phyloP scores from a whole-genome alignment of 139 green algal genomes.

The Asterochloris erici region DNA sequence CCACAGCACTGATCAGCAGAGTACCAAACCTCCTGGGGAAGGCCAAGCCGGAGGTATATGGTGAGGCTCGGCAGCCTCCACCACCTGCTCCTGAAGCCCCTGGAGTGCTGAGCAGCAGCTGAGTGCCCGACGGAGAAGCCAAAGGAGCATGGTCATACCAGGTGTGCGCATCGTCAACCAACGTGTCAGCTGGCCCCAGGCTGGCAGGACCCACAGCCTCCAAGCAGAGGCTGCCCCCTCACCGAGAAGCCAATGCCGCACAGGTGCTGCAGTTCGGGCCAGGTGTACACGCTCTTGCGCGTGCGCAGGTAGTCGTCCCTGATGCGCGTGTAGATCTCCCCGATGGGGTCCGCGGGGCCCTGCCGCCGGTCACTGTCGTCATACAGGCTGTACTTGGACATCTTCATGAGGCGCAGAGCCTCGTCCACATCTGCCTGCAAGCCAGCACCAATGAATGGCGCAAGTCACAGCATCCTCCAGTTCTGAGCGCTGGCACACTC shows the following conservation, averaged over 20 bases:
- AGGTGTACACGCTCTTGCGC: slow-evolving; percentile 28
- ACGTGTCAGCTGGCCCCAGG: background rate
- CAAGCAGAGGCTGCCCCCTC: background rate
- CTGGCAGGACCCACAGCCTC: background rate
- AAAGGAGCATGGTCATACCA: background rate
- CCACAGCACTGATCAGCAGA: no score
- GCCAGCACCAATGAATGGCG: background rate
- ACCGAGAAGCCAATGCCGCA: slow-evolving; percentile 19
- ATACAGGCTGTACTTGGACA: slow-evolving; percentile 81
- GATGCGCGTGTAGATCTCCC: slow-evolving; percentile 38
- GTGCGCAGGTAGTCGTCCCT: slow-evolving; percentile 37
- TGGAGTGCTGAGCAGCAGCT: background rate
- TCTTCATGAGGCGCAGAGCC: slow-evolving; percentile 89
- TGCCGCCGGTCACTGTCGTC: slow-evolving; percentile 28
- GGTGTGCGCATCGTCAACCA: background rate
- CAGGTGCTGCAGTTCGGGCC: slow-evolving; percentile 43
- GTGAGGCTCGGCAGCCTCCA: no score
- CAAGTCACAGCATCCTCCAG: no score
- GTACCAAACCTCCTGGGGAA: no score
- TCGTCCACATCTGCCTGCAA: slow-evolving; percentile 90
- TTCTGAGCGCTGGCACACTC: no score
- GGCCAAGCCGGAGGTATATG: no score
- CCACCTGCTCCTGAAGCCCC: no score
- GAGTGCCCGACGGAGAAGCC: background rate
- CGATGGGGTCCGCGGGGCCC: slow-evolving; percentile 1